These are phyloP conservation scores for Nymphaea colorata DNA, from an alignment of 164 flowering plant genomes.

Conservation along the genomic window DNA sequence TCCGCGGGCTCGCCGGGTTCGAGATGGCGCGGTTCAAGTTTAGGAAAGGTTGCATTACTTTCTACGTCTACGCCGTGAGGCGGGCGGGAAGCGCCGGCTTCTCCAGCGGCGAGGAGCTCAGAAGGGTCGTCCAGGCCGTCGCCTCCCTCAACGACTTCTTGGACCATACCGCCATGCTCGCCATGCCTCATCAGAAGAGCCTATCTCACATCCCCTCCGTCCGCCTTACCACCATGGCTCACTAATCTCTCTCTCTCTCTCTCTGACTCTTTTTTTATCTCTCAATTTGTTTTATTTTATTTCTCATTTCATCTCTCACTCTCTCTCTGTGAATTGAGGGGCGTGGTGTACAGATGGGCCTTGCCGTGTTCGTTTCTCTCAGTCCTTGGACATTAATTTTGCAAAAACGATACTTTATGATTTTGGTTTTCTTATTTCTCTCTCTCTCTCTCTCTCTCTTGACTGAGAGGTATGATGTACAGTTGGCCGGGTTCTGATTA, in stretches of 20 bases:
- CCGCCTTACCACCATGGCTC: constrained; percentile 47
- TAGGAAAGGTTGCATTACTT: constrained; percentile 85
- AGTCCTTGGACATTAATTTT: background rate
- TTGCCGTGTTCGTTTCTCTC: background rate
- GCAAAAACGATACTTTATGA: background rate
- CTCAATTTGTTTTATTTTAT: background rate
- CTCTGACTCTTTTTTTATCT: background rate
- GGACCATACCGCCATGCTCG: constrained; percentile 97
- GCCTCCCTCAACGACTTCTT: constrained; percentile 74
- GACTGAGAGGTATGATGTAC: background rate
- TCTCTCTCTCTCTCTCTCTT: background rate
- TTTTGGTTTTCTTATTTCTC: too few relatives aligned
- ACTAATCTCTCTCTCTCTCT: constrained; percentile 8
- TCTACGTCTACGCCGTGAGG: constrained; percentile 74
- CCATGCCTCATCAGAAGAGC: constrained; percentile 66
- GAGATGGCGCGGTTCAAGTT: constrained; percentile 92
- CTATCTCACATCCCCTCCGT: constrained; percentile 16
- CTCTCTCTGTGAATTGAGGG: too few relatives aligned
- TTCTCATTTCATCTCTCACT: too few relatives aligned
- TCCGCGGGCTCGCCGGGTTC: constrained; percentile 45
- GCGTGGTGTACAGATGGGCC: too few relatives aligned
- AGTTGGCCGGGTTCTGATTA: background rate
- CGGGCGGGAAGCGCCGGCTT: constrained; percentile 42
- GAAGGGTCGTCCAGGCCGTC: constrained; percentile 51
- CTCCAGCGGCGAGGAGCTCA: constrained; percentile 54